These are phyloP conservation scores for Epichloe baconii DNA, from an alignment of 2,329 filamentous ascomycete genomes.

Conservation along the genomic window DNA sequence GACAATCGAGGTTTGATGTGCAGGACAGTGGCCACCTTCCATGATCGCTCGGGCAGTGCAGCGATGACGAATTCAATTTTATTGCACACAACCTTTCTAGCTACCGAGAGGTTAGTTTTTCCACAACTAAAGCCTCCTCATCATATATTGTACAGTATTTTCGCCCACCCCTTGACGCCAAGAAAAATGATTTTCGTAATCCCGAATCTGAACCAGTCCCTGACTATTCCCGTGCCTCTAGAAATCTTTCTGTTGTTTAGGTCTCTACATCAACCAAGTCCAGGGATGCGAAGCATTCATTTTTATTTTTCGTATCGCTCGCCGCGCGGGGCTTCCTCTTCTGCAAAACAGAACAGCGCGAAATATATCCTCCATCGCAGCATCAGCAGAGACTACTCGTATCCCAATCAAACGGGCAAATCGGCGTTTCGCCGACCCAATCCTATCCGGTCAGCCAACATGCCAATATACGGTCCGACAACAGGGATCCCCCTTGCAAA, in stretches of 20 bases:
- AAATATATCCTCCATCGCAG: not conserved
- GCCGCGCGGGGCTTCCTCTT: not conserved
- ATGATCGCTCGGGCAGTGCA: not conserved
- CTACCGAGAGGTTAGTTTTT: not conserved
- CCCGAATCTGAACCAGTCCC: not conserved
- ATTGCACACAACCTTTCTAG: not conserved
- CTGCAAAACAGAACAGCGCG: not conserved
- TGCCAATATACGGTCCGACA: conserved; percentile 73
- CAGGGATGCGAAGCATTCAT: not conserved
- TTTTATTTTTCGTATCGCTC: not conserved
- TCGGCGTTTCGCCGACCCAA: conserved; percentile 61
- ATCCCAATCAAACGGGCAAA: conserved; percentile 50
- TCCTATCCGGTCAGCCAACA: conserved; percentile 56
- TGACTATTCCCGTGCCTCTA: not conserved
- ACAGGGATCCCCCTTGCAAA: conserved; percentile 74
- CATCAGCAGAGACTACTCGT: not conserved
- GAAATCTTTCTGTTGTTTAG: not conserved
- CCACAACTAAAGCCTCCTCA: not conserved
- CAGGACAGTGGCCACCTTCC: too few relatives aligned
- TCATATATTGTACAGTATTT: not conserved
- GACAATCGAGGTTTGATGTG: too few relatives aligned
- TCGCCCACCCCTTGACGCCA: not conserved
- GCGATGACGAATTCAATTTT: not conserved
- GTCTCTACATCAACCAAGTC: not conserved
- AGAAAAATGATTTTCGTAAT: not conserved